Evolutionary conservation across 2,329 filamentous ascomycete species (phyloP).

Genomic region (Fusarium circinatum): DNA sequence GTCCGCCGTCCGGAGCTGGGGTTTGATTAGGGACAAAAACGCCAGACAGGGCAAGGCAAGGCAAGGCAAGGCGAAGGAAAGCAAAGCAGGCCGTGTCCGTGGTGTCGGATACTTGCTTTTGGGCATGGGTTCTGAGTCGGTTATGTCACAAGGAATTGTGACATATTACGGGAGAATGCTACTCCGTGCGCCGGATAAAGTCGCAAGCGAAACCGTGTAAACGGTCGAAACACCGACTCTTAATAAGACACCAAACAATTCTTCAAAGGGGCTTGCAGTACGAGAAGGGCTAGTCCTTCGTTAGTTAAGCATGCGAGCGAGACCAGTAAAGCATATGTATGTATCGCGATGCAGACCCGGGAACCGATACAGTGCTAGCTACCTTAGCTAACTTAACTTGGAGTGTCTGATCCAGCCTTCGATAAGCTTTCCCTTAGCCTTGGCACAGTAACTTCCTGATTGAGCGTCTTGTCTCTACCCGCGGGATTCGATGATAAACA

Average conservation of each 20-base stretch:
- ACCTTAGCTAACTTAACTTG: background rate
- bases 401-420: background rate
- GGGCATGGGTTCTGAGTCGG: slow-evolving; percentile 20
- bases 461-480: background rate
- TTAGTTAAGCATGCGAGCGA: background rate
- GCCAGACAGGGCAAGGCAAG: background rate
- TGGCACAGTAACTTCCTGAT: background rate
- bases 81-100: slow-evolving; percentile 7
- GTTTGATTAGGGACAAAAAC: slow-evolving; percentile 22
- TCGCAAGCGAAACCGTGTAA: slow-evolving; percentile 11
- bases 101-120: slow-evolving; percentile 14
- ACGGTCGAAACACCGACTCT: background rate
- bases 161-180: background rate
- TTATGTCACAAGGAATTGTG: background rate
- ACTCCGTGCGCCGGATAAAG: slow-evolving; percentile 15
- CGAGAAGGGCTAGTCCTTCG: slow-evolving; percentile 1
- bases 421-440: slow-evolving; percentile 22
- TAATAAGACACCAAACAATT: background rate
- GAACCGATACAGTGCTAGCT: background rate
- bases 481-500: background rate
- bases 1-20: slow-evolving; percentile 11
- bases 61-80: background rate
- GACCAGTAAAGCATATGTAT: background rate
- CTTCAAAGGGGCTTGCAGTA: background rate
- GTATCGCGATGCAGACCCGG: background rate